These are phyloP conservation scores for Combretum micranthum DNA, from an alignment of 345 rosid species.

Conservation along the genomic window DNA sequence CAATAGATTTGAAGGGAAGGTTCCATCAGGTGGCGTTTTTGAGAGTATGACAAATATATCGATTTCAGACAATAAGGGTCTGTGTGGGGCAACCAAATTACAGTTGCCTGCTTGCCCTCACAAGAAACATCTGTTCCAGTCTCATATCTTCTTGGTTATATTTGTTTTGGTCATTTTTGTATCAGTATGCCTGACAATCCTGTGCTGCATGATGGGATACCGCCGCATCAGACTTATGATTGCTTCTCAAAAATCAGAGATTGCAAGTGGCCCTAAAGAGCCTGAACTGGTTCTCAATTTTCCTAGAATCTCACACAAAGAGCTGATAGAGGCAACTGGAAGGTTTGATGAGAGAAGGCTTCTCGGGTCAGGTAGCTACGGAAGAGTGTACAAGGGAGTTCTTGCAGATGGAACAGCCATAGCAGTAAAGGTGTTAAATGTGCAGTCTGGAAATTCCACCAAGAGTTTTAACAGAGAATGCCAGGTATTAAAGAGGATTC, in stretches of 20 bases:
- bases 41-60: conserved; percentile 23
- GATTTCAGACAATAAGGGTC: conserved; percentile 32
- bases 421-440: conserved; percentile 41
- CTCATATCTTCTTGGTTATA: conserved; percentile 21
- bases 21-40: conserved; percentile 48
- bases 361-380: conserved; percentile 42
- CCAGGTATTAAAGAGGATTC: conserved; percentile 45
- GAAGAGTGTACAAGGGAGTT: conserved; percentile 41
- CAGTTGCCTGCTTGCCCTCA: conserved; percentile 29
- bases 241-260: conserved; percentile 17
- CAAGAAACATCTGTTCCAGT: conserved; percentile 21
- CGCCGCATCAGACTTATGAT: conserved; percentile 14
- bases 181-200: conserved; percentile 18
- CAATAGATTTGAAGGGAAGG: conserved; percentile 36
- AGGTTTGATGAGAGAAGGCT: conserved; percentile 38
- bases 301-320: conserved; percentile 47
- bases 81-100: conserved; percentile 25
- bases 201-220: conserved; percentile 25
- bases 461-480: conserved; percentile 58
- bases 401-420: conserved; percentile 37
- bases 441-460: conserved; percentile 40
- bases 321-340: conserved; percentile 39
- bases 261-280: background rate
- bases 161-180: conserved; percentile 16
- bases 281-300: conserved; percentile 28